These are phyloP conservation scores for Candida insectalens DNA, from an alignment of 805 yeast species.

Conservation along the genomic window DNA sequence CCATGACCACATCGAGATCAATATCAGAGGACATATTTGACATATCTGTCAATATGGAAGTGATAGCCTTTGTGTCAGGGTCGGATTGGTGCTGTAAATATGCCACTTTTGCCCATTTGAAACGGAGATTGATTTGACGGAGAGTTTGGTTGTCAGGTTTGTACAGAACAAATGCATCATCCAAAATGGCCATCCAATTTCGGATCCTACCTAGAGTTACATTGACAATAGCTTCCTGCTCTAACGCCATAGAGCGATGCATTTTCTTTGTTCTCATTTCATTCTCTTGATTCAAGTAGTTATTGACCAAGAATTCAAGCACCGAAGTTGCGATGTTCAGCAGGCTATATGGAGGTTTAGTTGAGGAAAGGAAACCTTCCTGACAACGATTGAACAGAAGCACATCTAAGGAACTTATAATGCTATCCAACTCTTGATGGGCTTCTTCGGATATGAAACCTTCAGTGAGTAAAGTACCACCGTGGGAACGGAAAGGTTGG, in stretches of 20 bases:
- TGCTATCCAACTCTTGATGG: slow-evolving; percentile 10
- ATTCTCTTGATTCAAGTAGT: slow-evolving; percentile 24
- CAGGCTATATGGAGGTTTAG: neutral
- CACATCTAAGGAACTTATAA: slow-evolving; percentile 21
- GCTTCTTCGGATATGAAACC: slow-evolving; percentile 12
- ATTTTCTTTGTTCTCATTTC: slow-evolving; percentile 16
- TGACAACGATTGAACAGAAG: slow-evolving; percentile 10
- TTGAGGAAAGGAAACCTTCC: neutral
- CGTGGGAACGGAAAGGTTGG: slow-evolving; percentile 5
- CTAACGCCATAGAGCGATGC: slow-evolving; percentile 7
- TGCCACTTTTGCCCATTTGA: slow-evolving; percentile 39
- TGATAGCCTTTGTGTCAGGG: slow-evolving; percentile 24
- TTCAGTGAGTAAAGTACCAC: slow-evolving; percentile 17
- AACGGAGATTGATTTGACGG: slow-evolving; percentile 20
- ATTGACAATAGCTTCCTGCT: slow-evolving; percentile 28
- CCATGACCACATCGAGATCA: slow-evolving; percentile 29
- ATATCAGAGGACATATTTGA: slow-evolving; percentile 14
- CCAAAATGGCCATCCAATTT: slow-evolving; percentile 38
- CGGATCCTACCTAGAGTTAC: slow-evolving; percentile 25
- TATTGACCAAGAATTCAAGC: slow-evolving; percentile 35
- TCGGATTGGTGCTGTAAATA: slow-evolving; percentile 27
- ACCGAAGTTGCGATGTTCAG: slow-evolving; percentile 26
- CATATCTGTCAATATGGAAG: slow-evolving; percentile 19
- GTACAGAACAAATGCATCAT: slow-evolving; percentile 10
- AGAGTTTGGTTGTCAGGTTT: neutral